phyloP scores from a whole-genome alignment of 352 stramenopile species.

The Pythium myriotylum region DNA sequence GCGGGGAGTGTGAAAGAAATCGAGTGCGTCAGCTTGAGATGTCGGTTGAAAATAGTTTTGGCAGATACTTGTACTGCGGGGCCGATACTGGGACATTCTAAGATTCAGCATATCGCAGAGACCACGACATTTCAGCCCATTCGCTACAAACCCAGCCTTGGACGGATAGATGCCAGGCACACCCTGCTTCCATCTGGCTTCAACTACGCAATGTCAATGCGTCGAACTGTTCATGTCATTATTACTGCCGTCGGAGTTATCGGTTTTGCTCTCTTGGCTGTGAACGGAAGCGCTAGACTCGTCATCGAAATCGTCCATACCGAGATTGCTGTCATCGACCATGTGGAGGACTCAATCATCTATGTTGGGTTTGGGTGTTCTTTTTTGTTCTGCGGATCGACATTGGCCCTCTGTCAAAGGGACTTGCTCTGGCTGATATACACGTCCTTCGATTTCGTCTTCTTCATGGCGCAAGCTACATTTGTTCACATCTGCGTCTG shows the following conservation, averaged over 20 bases:
- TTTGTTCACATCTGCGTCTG: conserved; percentile 13
- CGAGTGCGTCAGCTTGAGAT: conserved; percentile 22
- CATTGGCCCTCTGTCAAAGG: conserved; percentile 6
- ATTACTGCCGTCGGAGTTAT: too few species aligned
- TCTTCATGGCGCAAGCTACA: conserved; percentile 17
- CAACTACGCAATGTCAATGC: neutral
- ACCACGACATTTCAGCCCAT: neutral
- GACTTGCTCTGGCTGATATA: conserved; percentile 6
- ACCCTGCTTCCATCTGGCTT: neutral
- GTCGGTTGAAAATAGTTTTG: neutral
- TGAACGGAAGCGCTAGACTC: too few species aligned
- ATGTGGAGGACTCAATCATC: too few species aligned
- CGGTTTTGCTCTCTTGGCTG: too few species aligned
- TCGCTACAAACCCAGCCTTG: neutral
- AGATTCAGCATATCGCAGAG: too few species aligned
- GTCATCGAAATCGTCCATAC: too few species aligned
- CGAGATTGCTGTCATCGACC: too few species aligned
- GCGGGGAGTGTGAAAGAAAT: neutral
- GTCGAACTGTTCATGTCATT: neutral
- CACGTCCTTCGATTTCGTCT: conserved; percentile 28
- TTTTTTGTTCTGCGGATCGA: neutral
- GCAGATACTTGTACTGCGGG: neutral
- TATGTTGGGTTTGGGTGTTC: neutral
- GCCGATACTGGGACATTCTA: too few species aligned
- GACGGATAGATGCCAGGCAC: neutral